A percentile compares a stretch with the other conserved stretches of the same genome.
These are phyloP conservation scores for Ogataea glucozyma DNA, from an alignment of 805 yeast species.

Conservation along the genomic window DNA sequence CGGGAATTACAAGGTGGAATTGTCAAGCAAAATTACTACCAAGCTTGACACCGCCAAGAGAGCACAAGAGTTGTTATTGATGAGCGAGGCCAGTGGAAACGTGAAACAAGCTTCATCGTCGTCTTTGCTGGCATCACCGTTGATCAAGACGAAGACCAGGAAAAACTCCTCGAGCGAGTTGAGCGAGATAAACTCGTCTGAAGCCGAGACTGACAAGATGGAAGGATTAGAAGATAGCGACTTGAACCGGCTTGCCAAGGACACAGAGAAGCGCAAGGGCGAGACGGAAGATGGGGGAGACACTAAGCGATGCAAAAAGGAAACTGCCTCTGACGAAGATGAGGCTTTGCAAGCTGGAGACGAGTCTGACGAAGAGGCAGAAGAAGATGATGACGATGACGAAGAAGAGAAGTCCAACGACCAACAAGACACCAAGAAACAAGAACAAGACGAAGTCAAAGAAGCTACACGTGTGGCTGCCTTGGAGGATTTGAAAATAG, in stretches of 20 bases:
- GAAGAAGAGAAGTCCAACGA: conserved; percentile 29
- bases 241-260: conserved; percentile 42
- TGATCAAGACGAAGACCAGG: conserved; percentile 11
- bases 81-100: conserved; percentile 5
- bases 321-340: conserved; percentile 15
- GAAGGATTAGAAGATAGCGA: conserved; percentile 58
- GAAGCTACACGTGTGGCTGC: conserved; percentile 60
- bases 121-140: conserved; percentile 26
- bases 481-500: conserved; percentile 68
- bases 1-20: neutral
- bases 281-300: conserved; percentile 15
- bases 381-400: conserved; percentile 26
- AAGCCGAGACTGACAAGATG: conserved; percentile 91
- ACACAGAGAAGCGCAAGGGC: conserved; percentile 40
- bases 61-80: neutral
- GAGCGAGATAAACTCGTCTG: conserved; percentile 51
- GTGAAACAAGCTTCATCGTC: conserved; percentile 21
- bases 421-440: conserved; percentile 27
- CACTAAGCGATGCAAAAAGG: conserved; percentile 13
- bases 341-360: conserved; percentile 21
- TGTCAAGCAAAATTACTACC: neutral
- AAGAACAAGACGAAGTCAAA: conserved; percentile 30
- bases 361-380: conserved; percentile 26
- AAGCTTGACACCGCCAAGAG: conserved; percentile 6
- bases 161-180: conserved; percentile 22